These are phyloP conservation scores for Euphorbia neoarborescens DNA, from an alignment of 441 rosid genomes.

Conservation along the genomic window DNA sequence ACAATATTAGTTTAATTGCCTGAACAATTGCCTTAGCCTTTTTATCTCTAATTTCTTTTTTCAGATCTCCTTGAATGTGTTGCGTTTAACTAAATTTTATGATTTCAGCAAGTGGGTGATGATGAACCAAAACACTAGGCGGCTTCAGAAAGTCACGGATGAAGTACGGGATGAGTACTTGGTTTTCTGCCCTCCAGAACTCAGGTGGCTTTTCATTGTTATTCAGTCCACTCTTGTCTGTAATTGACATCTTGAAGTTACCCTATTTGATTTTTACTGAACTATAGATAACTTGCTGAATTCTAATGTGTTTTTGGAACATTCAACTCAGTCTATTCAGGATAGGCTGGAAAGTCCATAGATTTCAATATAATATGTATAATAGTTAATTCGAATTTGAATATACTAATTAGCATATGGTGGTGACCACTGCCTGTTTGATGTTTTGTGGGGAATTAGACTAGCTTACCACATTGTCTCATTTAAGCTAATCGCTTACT, in stretches of 20 bases:
- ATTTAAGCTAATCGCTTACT: background rate
- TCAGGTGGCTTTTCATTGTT: conserved; percentile 35
- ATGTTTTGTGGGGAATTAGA: background rate
- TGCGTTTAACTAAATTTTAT: conserved; percentile 15
- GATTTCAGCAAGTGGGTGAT: conserved; percentile 94
- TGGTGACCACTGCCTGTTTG: background rate
- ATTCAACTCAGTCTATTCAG: background rate
- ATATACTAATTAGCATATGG: background rate
- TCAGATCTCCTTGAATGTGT: background rate
- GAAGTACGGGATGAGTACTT: conserved; percentile 78
- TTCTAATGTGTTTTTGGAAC: background rate
- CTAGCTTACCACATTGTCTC: background rate
- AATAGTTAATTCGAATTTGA: background rate
- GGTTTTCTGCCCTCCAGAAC: conserved; percentile 65
- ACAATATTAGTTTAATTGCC: too few relatives aligned
- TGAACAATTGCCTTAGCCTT: background rate
- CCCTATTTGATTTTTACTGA: background rate
- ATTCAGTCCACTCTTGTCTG: background rate
- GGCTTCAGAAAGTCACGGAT: conserved; percentile 81
- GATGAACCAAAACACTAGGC: conserved; percentile 92
- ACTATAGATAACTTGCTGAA: background rate
- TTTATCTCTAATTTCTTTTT: background rate
- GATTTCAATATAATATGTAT: background rate
- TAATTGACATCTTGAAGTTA: background rate
- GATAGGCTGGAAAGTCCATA: background rate